A percentile compares a stretch with the other conserved stretches of the same genome.
Conservation (phyloP, 2,329 filamentous ascomycete genomes). For the Penicillium corylophilum region DNA sequence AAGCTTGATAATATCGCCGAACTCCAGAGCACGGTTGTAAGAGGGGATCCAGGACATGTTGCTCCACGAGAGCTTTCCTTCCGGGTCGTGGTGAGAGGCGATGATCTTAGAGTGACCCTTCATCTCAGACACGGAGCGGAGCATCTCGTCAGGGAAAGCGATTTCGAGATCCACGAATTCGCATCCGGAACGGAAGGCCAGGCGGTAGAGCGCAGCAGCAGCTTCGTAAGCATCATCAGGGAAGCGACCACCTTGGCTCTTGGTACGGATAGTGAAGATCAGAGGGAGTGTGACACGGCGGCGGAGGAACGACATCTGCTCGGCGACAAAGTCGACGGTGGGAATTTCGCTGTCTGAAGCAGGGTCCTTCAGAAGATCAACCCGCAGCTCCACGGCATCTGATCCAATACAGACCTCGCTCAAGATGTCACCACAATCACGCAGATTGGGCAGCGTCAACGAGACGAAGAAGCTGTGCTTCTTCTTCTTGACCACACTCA, state of each 20-base stretch:
- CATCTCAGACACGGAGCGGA: slow-evolving; percentile 66
- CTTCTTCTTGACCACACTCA: slow-evolving; percentile 62
- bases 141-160: slow-evolving; percentile 73
- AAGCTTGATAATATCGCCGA: slow-evolving; percentile 92
- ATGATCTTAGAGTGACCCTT: slow-evolving; percentile 80
- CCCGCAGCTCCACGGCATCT: slow-evolving; percentile 91
- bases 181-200: slow-evolving; percentile 77
- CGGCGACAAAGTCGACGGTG: slow-evolving; percentile 71
- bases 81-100: slow-evolving; percentile 90
- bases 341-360: slow-evolving; percentile 58
- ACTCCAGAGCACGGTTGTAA: slow-evolving; percentile 87
- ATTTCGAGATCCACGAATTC: slow-evolving; percentile 95
- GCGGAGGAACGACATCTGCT: slow-evolving; percentile 78
- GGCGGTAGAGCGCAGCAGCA: slow-evolving; percentile 70
- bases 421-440: slow-evolving; percentile 62
- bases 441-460: slow-evolving; percentile 75
- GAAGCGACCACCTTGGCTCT: slow-evolving; percentile 83
- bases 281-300: slow-evolving; percentile 72
- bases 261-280: slow-evolving; percentile 87
- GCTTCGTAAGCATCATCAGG: slow-evolving; percentile 72
- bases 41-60: slow-evolving; percentile 88
- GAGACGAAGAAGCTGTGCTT: slow-evolving; percentile 87
- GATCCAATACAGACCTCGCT: slow-evolving; percentile 75
- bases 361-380: slow-evolving; percentile 80
- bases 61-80: slow-evolving; percentile 76